A percentile compares a stretch with the other conserved stretches of the same genome.
Evolutionary conservation across 2,329 filamentous ascomycete genomes (phyloP).

Genomic region (Sarocladiaceae sp.): DNA sequence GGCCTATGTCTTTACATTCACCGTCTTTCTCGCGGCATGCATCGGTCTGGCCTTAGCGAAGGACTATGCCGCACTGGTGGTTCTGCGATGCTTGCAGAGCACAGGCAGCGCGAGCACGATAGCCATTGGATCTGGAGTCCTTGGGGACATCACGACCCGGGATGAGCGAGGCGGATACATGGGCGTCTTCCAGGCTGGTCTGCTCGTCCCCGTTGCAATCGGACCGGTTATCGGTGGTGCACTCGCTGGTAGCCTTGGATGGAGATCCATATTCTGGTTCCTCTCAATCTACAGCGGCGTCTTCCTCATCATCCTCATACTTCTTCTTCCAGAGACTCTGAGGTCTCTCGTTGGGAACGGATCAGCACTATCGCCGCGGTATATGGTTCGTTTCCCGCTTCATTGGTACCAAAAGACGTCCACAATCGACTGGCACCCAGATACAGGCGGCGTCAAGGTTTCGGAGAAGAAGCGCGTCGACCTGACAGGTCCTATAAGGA

Average conservation of each 20-base stretch:
- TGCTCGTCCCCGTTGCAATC: conserved; percentile 33
- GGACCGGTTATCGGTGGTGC: conserved; percentile 48
- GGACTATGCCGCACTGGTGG: conserved; percentile 36
- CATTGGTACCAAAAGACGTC: conserved; percentile 25
- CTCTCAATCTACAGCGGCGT: conserved; percentile 36
- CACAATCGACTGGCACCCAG: conserved; percentile 15
- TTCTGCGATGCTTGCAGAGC: conserved; percentile 44
- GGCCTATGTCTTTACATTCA: conserved; percentile 39
- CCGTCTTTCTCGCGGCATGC: conserved; percentile 39
- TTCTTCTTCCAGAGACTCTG: conserved; percentile 23
- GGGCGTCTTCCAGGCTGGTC: conserved; percentile 35
- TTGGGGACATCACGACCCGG: conserved; percentile 50
- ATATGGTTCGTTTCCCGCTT: conserved; percentile 22
- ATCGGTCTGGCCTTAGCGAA: conserved; percentile 37
- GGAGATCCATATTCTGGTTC: conserved; percentile 52
- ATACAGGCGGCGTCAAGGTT: not conserved
- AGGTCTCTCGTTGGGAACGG: conserved; percentile 22
- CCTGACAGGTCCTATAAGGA: conserved; percentile 36
- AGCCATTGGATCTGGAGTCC: conserved; percentile 44
- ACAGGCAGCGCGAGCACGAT: conserved; percentile 48
- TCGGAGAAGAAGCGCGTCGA: conserved; percentile 30
- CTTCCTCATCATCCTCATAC: conserved; percentile 27
- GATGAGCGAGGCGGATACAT: conserved; percentile 51
- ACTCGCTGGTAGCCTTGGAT: conserved; percentile 43
- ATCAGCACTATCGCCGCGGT: conserved; percentile 7